A percentile compares a stretch with the other conserved stretches of the same genome.
phyloP scores from a whole-genome alignment of 2,329 filamentous ascomycete species.

The Xylaria sp. region DNA sequence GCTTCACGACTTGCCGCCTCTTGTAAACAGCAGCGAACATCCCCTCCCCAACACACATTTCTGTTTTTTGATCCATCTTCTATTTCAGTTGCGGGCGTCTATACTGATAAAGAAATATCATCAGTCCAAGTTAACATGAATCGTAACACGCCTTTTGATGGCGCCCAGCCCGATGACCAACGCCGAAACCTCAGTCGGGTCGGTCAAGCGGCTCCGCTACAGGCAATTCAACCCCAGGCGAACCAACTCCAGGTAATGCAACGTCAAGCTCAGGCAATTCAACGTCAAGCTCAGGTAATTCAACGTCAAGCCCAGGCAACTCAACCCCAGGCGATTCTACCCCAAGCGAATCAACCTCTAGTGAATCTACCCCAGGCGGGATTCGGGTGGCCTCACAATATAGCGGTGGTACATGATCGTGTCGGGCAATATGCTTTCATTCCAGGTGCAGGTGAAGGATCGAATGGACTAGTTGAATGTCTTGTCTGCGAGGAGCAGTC shows the following conservation, averaged over 20 bases:
- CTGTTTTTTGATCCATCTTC: not conserved
- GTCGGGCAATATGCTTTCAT: no score
- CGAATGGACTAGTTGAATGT: conserved; percentile 1
- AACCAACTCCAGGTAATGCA: not conserved
- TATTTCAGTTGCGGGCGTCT: no score
- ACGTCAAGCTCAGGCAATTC: not conserved
- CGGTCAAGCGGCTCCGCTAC: not conserved
- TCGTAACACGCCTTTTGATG: not conserved
- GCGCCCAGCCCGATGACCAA: not conserved
- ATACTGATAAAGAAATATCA: not conserved
- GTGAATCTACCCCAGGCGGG: not conserved
- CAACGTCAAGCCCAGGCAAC: not conserved
- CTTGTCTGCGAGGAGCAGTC: conserved; percentile 22
- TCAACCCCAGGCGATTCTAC: not conserved
- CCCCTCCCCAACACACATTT: not conserved
- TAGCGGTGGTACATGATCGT: not conserved
- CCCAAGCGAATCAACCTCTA: not conserved
- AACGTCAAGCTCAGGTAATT: not conserved
- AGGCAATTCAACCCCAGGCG: not conserved
- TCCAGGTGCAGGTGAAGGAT: no score
- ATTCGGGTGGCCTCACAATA: no score
- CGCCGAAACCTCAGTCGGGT: not conserved
- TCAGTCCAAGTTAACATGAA: not conserved
- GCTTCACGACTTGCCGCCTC: not conserved
- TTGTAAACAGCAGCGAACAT: not conserved